Percentiles rank a stretch among this genome's conserved stretches.
These are phyloP conservation scores for Fusarium succisae DNA, from an alignment of 2,329 filamentous ascomycete species.

Conservation along the genomic window DNA sequence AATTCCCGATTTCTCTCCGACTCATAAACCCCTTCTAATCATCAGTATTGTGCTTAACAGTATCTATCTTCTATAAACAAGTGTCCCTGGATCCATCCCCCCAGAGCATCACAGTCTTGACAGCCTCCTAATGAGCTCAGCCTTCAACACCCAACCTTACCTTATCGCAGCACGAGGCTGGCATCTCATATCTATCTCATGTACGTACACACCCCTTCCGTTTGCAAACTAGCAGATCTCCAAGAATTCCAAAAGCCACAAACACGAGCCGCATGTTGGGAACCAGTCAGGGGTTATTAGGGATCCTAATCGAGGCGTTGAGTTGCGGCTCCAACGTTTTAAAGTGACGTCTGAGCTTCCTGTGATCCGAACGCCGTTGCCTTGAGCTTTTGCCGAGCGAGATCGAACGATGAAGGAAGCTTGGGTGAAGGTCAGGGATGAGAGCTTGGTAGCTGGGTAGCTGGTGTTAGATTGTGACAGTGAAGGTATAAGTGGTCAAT, in stretches of 20 bases:
- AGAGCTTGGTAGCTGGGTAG: not conserved
- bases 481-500: not conserved
- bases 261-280: constrained; percentile 36
- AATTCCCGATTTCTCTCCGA: not conserved
- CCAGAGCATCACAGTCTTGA: not conserved
- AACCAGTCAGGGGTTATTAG: constrained; percentile 31
- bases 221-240: constrained; percentile 7
- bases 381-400: constrained; percentile 23
- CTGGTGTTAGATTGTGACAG: not conserved
- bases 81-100: not conserved
- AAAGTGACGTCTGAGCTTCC: constrained; percentile 25
- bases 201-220: constrained; percentile 17
- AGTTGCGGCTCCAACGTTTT: constrained; percentile 25
- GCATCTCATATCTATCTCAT: not conserved
- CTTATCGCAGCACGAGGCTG: constrained; percentile 16
- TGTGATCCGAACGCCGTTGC: constrained; percentile 12
- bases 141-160: not conserved
- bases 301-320: constrained; percentile 21
- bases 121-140: not conserved
- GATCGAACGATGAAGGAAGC: constrained; percentile 5
- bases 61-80: not conserved
- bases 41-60: not conserved
- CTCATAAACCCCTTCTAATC: not conserved
- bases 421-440: not conserved
- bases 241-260: constrained; percentile 32